Evolutionary conservation across 768 basidiomycete genomes (phyloP), one percentile per base, ranked within the genome.

Genomic region (Nidula microcarpa): DNA sequence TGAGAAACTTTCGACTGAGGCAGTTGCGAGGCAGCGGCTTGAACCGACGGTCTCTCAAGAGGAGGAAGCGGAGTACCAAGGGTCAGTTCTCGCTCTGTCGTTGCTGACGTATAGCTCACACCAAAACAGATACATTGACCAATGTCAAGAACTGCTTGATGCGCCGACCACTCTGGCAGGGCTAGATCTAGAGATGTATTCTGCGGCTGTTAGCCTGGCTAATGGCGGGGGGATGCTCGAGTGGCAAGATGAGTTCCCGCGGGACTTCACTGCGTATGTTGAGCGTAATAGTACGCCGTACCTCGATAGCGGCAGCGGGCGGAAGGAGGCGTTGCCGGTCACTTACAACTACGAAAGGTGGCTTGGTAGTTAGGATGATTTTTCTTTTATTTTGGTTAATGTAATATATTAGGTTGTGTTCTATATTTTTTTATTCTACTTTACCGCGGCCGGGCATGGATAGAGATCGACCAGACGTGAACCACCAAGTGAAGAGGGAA

Each of bases 31-130:
- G 39, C 72, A 78, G 9, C 72, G 85, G 11, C 72, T 91, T 4
- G 66, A 87, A 54, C 89, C 89, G 1, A 69, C 68, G 4, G 86
- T 92, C 4, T 76, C 84, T 0, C 78, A 78, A 33, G 72, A 76
- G 33, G 89, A 92, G 62, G 76, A 82, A 55, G 72, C 76, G 0
- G 89, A 92, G 64, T 93, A 92, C 66, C 80, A 85, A 60, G 84
- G 83, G 85, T 87, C 49, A 33, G 79, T 65, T 16, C 36, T 37
- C 46, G 23, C 23, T 23, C 33, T 35, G 6, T 49, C 17, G 8
- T 33, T 49, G 13, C 17, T 13, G 14, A 45, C 14, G 16, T 9
- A 37, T 45, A 14, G 34, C 43, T 60, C 23, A 60, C 35, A 11
- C 41, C 18, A 17, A 36, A 23, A 14, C 50, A 88, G 86, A 47